phyloP scores from a whole-genome alignment of 441 rosid genomes.

The Viola pubescens region DNA sequence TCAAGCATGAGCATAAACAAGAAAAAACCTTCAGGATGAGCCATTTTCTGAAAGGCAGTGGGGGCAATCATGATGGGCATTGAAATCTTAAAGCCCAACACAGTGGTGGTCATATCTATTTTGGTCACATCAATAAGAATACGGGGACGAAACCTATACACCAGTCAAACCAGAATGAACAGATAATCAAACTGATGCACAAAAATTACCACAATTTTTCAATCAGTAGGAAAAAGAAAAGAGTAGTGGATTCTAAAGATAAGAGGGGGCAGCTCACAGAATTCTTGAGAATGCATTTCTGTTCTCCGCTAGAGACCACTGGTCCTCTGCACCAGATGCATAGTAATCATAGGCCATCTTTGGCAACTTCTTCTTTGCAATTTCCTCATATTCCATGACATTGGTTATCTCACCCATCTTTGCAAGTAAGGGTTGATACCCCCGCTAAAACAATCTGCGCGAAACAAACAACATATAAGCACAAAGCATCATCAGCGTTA shows the following conservation, averaged over 20 bases:
- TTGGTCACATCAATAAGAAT: conserved; percentile 66
- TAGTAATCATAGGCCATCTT: conserved; percentile 82
- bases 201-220: background rate
- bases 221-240: no score
- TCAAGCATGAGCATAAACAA: no score
- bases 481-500: background rate
- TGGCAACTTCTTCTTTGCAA: conserved; percentile 68
- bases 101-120: conserved; percentile 55
- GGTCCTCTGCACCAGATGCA: conserved; percentile 82
- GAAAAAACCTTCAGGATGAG: conserved; percentile 69
- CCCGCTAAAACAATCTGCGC: background rate
- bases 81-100: conserved; percentile 62
- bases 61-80: conserved; percentile 93
- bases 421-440: background rate
- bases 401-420: conserved; percentile 11
- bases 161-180: background rate
- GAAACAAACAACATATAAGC: background rate
- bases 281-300: conserved; percentile 66
- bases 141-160: conserved; percentile 48
- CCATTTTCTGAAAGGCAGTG: conserved; percentile 80
- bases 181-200: background rate
- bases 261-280: conserved; percentile 34
- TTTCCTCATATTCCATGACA: conserved; percentile 48
- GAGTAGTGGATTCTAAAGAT: background rate
- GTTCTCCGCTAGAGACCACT: conserved; percentile 74